phyloP scores from a whole-genome alignment of 78 protist species.

The Dictyostelium capitatum region DNA sequence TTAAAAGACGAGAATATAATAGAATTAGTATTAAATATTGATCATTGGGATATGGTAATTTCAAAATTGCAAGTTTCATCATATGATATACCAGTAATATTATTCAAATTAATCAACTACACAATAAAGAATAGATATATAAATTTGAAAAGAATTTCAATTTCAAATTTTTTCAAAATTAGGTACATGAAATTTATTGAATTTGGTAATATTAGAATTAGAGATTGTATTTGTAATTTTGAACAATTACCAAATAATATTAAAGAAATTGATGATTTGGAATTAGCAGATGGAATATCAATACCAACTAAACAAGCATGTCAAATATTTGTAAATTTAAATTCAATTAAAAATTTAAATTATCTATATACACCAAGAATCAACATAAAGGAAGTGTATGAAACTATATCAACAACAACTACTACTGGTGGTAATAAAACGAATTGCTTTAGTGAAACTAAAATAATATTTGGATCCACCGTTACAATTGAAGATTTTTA shows the following conservation, averaged over 20 bases:
- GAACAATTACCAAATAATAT: background rate
- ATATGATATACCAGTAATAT: too few relatives aligned
- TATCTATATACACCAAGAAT: background rate
- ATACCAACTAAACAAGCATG: too few relatives aligned
- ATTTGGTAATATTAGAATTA: background rate
- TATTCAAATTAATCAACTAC: background rate
- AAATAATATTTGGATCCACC: too few relatives aligned
- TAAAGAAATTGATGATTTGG: background rate
- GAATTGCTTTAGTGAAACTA: too few relatives aligned
- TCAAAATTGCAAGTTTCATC: background rate
- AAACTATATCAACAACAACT: too few relatives aligned
- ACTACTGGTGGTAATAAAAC: too few relatives aligned
- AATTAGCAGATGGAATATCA: too few relatives aligned
- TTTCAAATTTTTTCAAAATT: background rate
- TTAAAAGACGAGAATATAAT: background rate
- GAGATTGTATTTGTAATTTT: background rate
- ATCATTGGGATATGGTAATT: background rate
- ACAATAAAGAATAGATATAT: background rate
- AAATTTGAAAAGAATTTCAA: background rate
- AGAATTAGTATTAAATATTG: background rate
- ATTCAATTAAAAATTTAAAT: background rate
- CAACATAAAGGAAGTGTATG: background rate
- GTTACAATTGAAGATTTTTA: background rate
- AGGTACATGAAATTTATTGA: background rate
- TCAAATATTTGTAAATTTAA: background rate